Evolutionary conservation across 768 basidiomycete species (phyloP).

Genomic region (Naganishia randhawae): DNA sequence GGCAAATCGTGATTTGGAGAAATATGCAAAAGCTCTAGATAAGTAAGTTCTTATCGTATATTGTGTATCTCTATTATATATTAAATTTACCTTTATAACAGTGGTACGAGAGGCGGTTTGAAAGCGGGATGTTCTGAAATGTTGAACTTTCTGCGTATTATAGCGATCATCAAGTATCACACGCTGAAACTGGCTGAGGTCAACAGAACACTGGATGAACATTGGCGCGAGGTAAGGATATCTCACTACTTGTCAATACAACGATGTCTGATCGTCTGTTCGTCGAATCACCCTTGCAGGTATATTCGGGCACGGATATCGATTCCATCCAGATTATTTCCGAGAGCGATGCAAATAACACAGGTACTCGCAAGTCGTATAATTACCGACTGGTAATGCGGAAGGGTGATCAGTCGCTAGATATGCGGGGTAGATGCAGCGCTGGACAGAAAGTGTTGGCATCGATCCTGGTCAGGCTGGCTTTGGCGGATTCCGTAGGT

Average conservation of each 20-base stretch:
- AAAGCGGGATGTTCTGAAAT: no score
- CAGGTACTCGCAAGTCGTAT: slow-evolving; percentile 76
- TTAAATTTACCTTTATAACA: no score
- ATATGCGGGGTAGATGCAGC: slow-evolving; percentile 97
- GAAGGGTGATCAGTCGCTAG: slow-evolving; percentile 86
- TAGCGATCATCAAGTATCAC: slow-evolving; percentile 97
- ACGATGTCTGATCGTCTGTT: slow-evolving; percentile 21
- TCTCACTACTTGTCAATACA: slow-evolving; percentile 69
- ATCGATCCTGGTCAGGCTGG: slow-evolving; percentile 94
- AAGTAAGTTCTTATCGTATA: slow-evolving; percentile 66
- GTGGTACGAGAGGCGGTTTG: no score
- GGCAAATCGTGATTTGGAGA: slow-evolving; percentile 94
- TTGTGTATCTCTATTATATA: no score
- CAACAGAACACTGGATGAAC: slow-evolving; percentile 91
- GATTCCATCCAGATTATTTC: slow-evolving; percentile 94
- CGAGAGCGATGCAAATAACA: slow-evolving; percentile 77
- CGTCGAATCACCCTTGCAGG: slow-evolving; percentile 1
- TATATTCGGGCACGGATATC: slow-evolving; percentile 60
- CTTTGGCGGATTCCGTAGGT: slow-evolving; percentile 93
- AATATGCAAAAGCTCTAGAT: slow-evolving; percentile 94
- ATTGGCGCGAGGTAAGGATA: slow-evolving; percentile 83
- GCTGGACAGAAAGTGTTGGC: slow-evolving; percentile 94
- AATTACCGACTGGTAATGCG: slow-evolving; percentile 73
- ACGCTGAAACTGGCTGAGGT: slow-evolving; percentile 98
- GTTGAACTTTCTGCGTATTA: slow-evolving; percentile 28